Evolutionary conservation across 208 protist species (phyloP), one percentile per base, ranked within the genome.

Genomic region (Tritrichomonas foetus): DNA sequence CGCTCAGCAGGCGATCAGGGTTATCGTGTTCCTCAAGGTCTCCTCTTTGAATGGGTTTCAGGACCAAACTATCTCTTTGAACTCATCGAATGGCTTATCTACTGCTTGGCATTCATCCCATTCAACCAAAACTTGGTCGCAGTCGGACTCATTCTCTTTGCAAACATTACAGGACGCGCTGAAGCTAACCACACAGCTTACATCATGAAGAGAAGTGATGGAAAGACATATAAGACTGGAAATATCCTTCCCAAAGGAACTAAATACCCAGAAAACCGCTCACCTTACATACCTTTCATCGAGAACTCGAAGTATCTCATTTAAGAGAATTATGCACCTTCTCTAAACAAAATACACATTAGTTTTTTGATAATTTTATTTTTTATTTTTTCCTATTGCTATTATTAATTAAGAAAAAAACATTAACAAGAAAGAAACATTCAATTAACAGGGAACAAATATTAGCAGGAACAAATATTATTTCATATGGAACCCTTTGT

Each of bases 1-100:
- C 41, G 78, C 16, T 47, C 47, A 89, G 41, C 44, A n/a, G 47
- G 47, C 8, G 78, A 89, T 57, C 25, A 14, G 14, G 78, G 78
- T 5, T 89, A 89, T 16, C 41, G 47, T 39, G 39, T 89, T 50
- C 78, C 78, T 39, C 16, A 53, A 0, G 78, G 78, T 16, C 25
- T 47, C 1, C 47, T 89, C 11, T 89, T 89, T 27, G 39, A 89
- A 50, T 89, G 44, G 3, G 47, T 89, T 57, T 89, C 78, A 57
- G 78, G 78, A 33, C 78, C 78, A 89, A 53, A 89, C 57, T 89
- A 89, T 89, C 30, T 89, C 9, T 55, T 50, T 16, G 78, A 89
- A 61, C 30, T 89, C 27, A 25, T 89, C 16, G 47, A 33, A 50
- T 89, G 78, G 78, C 20, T 1, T 13, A 11, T 53, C 30, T 89